Evolutionary conservation across 2,329 filamentous ascomycete species (phyloP), one percentile per base, ranked within the genome.

Genomic region (Aspergillus sp.): DNA sequence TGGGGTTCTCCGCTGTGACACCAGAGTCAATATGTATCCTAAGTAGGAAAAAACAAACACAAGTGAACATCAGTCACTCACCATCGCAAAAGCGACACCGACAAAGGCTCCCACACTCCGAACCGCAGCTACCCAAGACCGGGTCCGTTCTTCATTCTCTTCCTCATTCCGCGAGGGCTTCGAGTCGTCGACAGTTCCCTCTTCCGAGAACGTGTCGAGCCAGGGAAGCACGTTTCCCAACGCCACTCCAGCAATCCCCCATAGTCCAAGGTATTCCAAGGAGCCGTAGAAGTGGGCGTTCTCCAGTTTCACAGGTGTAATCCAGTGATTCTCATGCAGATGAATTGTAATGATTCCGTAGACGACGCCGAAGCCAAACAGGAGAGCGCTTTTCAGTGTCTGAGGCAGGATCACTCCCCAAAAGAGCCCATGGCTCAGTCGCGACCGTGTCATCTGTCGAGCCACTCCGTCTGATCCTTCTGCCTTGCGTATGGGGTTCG

Each of bases 311-410:
- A 90, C 80, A 0, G 85, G 81, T 0, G 82, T 81, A 45, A 91
- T 76, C 67, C 70, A 72, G 58, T 85, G 80, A 47, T 85, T 83
- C 57, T 87, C 84, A 62, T 93, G 91, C 42, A 97, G 76, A 66
- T 90, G 86, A 17, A 88, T 86, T 36, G 97, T 87, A 38, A 97
- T 78, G 1, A 88, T 76, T 1, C 93, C 93, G 70, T 96, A 97
- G 14, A 87, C 83, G 49, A 93, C 80, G 1, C 94, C 94, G 34
- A 96, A 85, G 0, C 80, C 73, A 65, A 94, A 94, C 9, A 97
- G 79, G 2, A 94, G 74, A 1, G 78, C 69, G 2, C 82, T 81
- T 50, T 89, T 83, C 21, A 83, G 64, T 4, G 74, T 59, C 1
- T 88, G 71, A 0, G 85, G 83, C 2, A 87, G 64, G n/a, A 77